Conservation (phyloP, 129 eudicot genomes). For the Artemisia tridentata region DNA sequence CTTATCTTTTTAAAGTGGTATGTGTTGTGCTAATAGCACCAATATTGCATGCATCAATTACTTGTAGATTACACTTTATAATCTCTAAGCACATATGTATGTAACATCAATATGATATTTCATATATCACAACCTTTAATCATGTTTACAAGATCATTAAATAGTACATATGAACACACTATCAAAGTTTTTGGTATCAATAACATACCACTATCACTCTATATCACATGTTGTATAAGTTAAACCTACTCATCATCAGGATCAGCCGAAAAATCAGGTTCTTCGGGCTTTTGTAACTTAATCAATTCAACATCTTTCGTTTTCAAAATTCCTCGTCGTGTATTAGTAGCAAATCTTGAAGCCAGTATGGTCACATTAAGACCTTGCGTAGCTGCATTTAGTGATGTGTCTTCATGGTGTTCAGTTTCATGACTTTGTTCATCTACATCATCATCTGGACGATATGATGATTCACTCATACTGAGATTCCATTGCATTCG, state of each 20-base stretch:
- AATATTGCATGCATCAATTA: too few species aligned
- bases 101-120: neutral
- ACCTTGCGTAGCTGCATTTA: conserved; percentile 43
- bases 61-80: too few species aligned
- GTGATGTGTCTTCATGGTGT: conserved; percentile 17
- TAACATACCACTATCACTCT: conserved; percentile 14
- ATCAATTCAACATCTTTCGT: conserved; percentile 60
- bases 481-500: conserved; percentile 56
- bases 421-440: conserved; percentile 28
- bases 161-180: conserved; percentile 26
- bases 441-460: conserved; percentile 32
- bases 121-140: conserved; percentile 20
- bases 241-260: conserved; percentile 58
- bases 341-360: conserved; percentile 77
- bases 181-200: neutral
- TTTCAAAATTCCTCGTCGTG: conserved; percentile 67
- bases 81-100: neutral
- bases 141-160: conserved; percentile 19
- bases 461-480: conserved; percentile 55
- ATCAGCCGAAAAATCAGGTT: conserved; percentile 84
- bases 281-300: conserved; percentile 82
- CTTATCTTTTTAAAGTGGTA: too few species aligned
- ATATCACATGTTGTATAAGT: conserved; percentile 17
- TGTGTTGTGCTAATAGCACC: too few species aligned
- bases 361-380: conserved; percentile 75